A percentile compares a stretch with the other conserved stretches of the same genome.
phyloP scores from a whole-genome alignment of 306 rosid species.

The Cicer bijugum region DNA sequence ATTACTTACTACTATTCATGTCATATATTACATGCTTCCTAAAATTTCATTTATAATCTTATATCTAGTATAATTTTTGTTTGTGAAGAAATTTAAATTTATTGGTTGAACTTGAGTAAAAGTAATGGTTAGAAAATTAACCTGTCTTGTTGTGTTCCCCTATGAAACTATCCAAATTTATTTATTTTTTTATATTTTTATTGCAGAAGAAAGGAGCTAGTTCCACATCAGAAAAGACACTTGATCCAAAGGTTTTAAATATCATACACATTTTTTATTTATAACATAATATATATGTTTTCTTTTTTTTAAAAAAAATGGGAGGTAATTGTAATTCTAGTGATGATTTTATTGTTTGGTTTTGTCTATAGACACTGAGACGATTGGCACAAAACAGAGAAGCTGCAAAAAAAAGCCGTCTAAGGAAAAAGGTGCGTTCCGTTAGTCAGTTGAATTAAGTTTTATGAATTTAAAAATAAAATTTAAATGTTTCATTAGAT shows the following conservation, averaged over 20 bases:
- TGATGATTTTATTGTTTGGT: constrained; percentile 22
- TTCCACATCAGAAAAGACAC: constrained; percentile 80
- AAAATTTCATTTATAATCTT: not conserved
- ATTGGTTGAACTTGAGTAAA: not conserved
- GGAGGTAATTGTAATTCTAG: not conserved
- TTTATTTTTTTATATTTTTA: not conserved
- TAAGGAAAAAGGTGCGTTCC: constrained; percentile 81
- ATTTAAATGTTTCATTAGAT: too few relatives aligned
- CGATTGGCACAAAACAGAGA: constrained; percentile 97
- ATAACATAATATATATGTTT: not conserved
- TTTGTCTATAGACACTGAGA: constrained; percentile 69
- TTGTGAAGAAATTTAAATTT: too few relatives aligned
- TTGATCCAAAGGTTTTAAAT: constrained; percentile 79
- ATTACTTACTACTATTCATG: constrained; percentile 50
- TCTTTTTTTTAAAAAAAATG: not conserved
- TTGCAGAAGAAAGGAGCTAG: constrained; percentile 81
- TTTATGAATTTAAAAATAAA: too few relatives aligned
- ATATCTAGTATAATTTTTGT: too few relatives aligned
- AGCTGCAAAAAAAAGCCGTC: constrained; percentile 94
- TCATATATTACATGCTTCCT: constrained; percentile 44
- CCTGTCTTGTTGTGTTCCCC: not conserved
- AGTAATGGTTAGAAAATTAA: not conserved
- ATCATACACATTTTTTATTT: not conserved
- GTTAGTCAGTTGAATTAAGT: too few relatives aligned
- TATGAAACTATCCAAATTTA: not conserved